Percentiles rank a stretch among this genome's conserved stretches.
These are phyloP conservation scores for Entelexis sorbosivorans DNA, from an alignment of 1,139 yeast species.

Conservation along the genomic window DNA sequence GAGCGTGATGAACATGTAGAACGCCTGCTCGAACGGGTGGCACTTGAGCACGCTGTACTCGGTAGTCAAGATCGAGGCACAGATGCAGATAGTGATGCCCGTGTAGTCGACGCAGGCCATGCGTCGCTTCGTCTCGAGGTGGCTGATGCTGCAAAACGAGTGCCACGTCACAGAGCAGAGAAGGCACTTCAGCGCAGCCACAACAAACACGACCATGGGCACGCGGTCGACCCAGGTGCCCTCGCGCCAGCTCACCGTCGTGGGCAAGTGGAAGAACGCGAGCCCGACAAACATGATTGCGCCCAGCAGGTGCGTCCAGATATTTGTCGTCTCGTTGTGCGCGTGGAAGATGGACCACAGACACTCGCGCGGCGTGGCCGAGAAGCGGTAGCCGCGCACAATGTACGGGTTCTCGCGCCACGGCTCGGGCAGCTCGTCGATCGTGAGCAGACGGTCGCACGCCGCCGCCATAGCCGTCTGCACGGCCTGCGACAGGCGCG, in stretches of 20 bases:
- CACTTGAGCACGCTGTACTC: constrained; percentile 70
- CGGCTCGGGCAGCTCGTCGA: constrained; percentile 78
- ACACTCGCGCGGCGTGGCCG: constrained; percentile 52
- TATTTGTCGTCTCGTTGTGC: constrained; percentile 87
- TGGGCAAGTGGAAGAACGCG: constrained; percentile 52
- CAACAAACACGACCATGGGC: constrained; percentile 52
- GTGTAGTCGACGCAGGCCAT: constrained; percentile 94
- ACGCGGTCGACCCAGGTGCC: constrained; percentile 40
- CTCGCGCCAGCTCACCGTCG: constrained; percentile 33
- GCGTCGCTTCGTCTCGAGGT: constrained; percentile 48
- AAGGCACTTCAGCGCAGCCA: constrained; percentile 68
- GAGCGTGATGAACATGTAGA: constrained; percentile 51
- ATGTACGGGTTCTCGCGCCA: constrained; percentile 92
- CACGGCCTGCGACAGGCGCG: constrained; percentile 25
- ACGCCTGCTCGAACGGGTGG: constrained; percentile 40
- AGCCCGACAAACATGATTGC: constrained; percentile 47
- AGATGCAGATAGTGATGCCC: constrained; percentile 80
- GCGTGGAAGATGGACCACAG: constrained; percentile 45
- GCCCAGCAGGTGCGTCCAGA: constrained; percentile 86
- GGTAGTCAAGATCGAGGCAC: constrained; percentile 80
- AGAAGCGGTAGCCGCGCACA: constrained; percentile 74
- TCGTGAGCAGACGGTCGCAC: constrained; percentile 49
- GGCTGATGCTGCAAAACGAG: constrained; percentile 73
- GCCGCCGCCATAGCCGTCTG: constrained; percentile 38
- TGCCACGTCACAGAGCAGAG: constrained; percentile 81